A percentile compares a stretch with the other conserved stretches of the same genome.
Conservation (phyloP, 495 filamentous ascomycete species). For the Eremomyces bilateralis region DNA sequence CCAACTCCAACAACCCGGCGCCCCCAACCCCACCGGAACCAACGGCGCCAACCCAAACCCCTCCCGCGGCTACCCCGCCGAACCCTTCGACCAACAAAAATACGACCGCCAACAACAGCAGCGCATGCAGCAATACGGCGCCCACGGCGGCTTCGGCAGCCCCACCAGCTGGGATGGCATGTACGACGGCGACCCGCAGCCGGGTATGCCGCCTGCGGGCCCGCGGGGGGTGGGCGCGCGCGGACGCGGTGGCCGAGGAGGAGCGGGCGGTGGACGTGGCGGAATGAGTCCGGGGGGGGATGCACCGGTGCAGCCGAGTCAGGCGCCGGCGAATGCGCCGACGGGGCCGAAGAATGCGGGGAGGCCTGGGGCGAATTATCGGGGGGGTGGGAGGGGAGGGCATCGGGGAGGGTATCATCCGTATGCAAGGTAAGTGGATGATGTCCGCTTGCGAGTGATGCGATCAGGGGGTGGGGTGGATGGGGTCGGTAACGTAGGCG, state of each 20-base stretch:
- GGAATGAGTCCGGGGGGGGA: constrained; percentile 8
- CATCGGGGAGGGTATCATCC: constrained; percentile 47
- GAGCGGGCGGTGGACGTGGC: constrained; percentile 9
- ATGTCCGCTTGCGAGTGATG: too few relatives aligned
- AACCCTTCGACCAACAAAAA: constrained; percentile 75
- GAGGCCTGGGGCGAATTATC: constrained; percentile 81
- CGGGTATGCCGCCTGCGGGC: constrained; percentile 34
- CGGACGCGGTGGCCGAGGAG: constrained; percentile 21
- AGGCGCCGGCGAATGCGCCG: constrained; percentile 81
- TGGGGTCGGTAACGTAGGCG: too few relatives aligned
- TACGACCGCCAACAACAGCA: constrained; percentile 53
- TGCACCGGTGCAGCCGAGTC: constrained; percentile 23
- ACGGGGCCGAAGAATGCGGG: constrained; percentile 94
- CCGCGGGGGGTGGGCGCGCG: constrained; percentile 28
- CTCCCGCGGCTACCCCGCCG: constrained; percentile 47
- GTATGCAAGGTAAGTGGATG: too few relatives aligned
- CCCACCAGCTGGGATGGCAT: constrained; percentile 93
- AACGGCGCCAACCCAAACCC: constrained; percentile 16
- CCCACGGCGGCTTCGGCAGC: constrained; percentile 22
- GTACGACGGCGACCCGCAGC: constrained; percentile 96
- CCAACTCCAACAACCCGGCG: neutral
- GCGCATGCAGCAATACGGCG: constrained; percentile 13
- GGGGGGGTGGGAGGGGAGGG: constrained; percentile 72
- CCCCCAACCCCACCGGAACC: neutral
- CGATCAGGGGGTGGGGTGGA: too few relatives aligned